A percentile compares a stretch with the other conserved stretches of the same genome.
Evolutionary conservation across 805 yeast species (phyloP).

Genomic region (Candida hungchunana): DNA sequence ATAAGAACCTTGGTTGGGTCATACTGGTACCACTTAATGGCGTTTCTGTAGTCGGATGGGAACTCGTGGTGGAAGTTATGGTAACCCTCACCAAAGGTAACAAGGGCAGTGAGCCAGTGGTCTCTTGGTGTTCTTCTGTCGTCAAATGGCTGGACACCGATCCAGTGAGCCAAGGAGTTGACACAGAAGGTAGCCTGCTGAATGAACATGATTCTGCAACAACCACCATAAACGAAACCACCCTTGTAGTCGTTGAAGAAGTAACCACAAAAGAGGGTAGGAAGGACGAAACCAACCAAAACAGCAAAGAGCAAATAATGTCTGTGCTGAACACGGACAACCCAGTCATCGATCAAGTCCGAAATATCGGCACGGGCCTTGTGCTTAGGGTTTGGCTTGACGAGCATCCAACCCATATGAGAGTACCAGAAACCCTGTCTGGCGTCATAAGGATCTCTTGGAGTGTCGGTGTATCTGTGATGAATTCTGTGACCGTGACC

Average conservation of each 20-base stretch:
- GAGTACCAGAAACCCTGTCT: conserved; percentile 80
- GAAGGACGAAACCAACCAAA: conserved; percentile 55
- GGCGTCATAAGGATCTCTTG: conserved; percentile 83
- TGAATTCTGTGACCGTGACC: conserved; percentile 81
- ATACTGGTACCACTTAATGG: conserved; percentile 82
- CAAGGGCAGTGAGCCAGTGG: conserved; percentile 73
- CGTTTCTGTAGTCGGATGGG: conserved; percentile 86
- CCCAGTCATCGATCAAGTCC: conserved; percentile 74
- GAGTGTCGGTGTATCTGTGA: conserved; percentile 81
- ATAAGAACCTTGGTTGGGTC: conserved; percentile 76
- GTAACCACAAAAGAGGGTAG: conserved; percentile 53
- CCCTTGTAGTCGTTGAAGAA: conserved; percentile 61
- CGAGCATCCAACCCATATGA: conserved; percentile 84
- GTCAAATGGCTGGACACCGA: conserved; percentile 82
- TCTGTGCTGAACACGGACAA: conserved; percentile 77
- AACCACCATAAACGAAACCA: conserved; percentile 74
- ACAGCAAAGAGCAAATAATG: conserved; percentile 65
- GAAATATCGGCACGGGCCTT: conserved; percentile 58
- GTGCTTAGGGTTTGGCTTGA: conserved; percentile 75
- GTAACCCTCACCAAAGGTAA: conserved; percentile 86
- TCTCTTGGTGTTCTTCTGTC: conserved; percentile 86
- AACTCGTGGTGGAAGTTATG: conserved; percentile 90
- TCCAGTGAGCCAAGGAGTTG: conserved; percentile 82
- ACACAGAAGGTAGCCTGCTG: conserved; percentile 88
- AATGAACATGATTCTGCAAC: conserved; percentile 61